A percentile compares a stretch with the other conserved stretches of the same genome.
Conservation (phyloP, 305 asterid species). For the Solanum aculeatissimum region DNA sequence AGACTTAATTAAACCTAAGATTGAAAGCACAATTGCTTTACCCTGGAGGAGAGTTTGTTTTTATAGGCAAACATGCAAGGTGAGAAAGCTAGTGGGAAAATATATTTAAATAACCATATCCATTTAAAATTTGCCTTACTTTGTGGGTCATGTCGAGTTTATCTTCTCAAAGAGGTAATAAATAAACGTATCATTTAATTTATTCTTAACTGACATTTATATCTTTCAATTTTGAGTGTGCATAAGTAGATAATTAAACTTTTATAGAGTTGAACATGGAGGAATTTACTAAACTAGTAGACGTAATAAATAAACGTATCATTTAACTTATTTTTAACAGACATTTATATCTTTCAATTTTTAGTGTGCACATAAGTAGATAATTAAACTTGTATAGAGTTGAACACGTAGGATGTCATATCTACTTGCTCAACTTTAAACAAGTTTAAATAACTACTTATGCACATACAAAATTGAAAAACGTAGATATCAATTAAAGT, state of each 20-base stretch:
- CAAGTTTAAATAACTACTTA: not conserved
- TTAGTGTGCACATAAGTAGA: accelerated
- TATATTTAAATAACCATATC: not conserved
- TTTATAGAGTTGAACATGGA: not conserved
- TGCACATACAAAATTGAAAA: not conserved
- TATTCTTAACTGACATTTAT: accelerated
- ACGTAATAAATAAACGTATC: not conserved
- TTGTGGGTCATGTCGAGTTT: not conserved
- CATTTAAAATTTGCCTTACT: not conserved
- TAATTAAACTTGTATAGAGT: not conserved
- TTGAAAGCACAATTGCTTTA: not conserved
- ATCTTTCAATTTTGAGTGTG: not conserved
- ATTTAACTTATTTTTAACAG: not conserved
- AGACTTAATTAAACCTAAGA: not conserved
- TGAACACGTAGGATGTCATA: not conserved
- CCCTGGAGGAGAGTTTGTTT: not conserved
- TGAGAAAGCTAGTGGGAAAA: not conserved
- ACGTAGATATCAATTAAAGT: not conserved
- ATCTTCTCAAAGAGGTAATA: not conserved
- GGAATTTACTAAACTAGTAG: too few species aligned
- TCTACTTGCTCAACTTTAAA: not conserved
- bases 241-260: not conserved
- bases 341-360: not conserved
- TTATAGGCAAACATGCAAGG: not conserved
- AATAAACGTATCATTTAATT: not conserved